Percentiles rank a stretch among this genome's conserved stretches.
Evolutionary conservation across 768 basidiomycete species (phyloP).

Genomic region (Tephrocybe sp.): DNA sequence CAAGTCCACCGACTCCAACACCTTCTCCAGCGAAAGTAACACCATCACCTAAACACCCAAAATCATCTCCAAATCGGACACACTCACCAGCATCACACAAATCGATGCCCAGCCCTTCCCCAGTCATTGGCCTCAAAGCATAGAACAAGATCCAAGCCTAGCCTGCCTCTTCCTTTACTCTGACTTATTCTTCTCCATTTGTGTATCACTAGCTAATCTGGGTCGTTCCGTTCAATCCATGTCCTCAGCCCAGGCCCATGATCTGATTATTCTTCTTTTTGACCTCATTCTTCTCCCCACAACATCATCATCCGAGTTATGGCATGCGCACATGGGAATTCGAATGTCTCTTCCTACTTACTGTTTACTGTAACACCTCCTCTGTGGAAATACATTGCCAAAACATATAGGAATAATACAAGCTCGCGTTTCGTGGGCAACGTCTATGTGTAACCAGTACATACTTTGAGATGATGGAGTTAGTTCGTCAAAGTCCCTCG

Average conservation of each 20-base stretch:
- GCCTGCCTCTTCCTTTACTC: not conserved
- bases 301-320: too few relatives aligned
- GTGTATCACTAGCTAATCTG: constrained; percentile 16
- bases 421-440: not conserved
- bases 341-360: not conserved
- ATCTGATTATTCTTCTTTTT: not conserved
- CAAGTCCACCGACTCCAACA: constrained; percentile 4
- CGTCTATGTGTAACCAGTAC: constrained; percentile 1
- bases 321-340: not conserved
- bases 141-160: constrained; percentile 12
- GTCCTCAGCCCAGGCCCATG: not conserved
- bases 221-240: constrained; percentile 3
- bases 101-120: constrained; percentile 17
- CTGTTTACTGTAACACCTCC: too few relatives aligned
- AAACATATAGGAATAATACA: not conserved
- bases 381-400: too few relatives aligned
- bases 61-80: constrained; percentile 18
- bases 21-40: constrained; percentile 7
- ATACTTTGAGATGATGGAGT: not conserved
- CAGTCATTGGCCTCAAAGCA: constrained; percentile 29
- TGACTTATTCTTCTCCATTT: not conserved
- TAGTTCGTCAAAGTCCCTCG: not conserved
- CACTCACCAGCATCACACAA: constrained; percentile 23
- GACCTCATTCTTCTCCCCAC: not conserved
- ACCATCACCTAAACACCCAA: constrained; percentile 7